Evolutionary conservation across 495 filamentous ascomycete species (phyloP).

Genomic region (Trichoderma gamsii): DNA sequence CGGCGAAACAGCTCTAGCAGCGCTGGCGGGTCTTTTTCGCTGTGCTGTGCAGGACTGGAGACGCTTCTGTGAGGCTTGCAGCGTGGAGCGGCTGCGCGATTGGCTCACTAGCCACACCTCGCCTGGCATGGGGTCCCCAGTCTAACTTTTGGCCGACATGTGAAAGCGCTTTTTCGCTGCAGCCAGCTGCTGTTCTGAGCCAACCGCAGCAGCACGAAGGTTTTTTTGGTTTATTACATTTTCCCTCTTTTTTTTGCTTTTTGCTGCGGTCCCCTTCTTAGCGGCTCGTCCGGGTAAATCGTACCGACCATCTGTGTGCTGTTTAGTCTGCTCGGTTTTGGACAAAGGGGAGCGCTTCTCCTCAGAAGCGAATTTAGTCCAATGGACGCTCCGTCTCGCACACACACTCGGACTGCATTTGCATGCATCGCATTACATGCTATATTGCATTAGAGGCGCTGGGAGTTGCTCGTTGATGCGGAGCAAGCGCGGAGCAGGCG

Average conservation of each 20-base stretch:
- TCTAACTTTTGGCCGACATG: conserved; percentile 2
- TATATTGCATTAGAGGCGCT: no score
- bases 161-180: neutral
- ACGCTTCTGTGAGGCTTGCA: conserved; percentile 5
- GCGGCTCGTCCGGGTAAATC: conserved; percentile 1
- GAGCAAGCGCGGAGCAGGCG: no score
- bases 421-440: no score
- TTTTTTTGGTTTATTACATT: neutral
- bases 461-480: no score
- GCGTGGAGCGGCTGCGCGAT: neutral
- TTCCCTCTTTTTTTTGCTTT: neutral
- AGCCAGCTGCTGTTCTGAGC: neutral
- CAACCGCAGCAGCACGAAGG: neutral
- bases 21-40: neutral
- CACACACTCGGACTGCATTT: no score
- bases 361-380: neutral
- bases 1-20: conserved; percentile 2
- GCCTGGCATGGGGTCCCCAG: neutral
- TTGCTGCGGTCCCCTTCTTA: neutral
- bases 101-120: conserved; percentile 4
- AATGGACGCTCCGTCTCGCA: neutral
- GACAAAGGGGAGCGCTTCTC: neutral
- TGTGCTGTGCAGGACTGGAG: neutral
- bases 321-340: neutral
- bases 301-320: neutral